These are phyloP conservation scores for Globisporangium recalcitrans DNA, from an alignment of 352 stramenopile species.

Conservation along the genomic window DNA sequence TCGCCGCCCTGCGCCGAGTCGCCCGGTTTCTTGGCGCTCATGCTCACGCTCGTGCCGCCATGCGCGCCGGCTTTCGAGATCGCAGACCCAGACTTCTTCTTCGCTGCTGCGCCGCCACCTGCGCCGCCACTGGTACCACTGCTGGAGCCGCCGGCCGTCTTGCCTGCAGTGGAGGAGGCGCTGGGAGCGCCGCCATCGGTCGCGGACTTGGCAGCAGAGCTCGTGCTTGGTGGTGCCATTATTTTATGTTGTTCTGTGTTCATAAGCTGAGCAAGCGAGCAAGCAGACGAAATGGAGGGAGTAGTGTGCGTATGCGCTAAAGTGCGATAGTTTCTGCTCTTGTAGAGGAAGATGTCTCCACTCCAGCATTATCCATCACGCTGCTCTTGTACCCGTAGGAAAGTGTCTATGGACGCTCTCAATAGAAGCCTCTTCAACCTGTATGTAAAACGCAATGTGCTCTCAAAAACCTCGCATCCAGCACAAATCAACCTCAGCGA, in stretches of 20 bases:
- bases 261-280: not conserved
- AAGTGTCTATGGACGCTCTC: not conserved
- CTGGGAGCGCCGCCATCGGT: not conserved
- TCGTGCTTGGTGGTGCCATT: not conserved
- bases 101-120: slow-evolving; percentile 21
- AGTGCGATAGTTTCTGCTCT: slow-evolving; percentile 1
- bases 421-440: slow-evolving; percentile 11
- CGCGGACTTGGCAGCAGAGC: not conserved
- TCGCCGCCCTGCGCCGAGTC: slow-evolving; percentile 17
- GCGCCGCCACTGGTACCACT: too few relatives aligned
- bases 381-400: not conserved
- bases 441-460: not conserved
- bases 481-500: not conserved
- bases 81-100: slow-evolving; percentile 17
- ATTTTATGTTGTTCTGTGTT: not conserved
- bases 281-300: not conserved
- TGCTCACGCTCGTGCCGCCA: slow-evolving; percentile 39
- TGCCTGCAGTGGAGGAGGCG: too few relatives aligned
- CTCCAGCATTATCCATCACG: slow-evolving; percentile 6
- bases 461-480: not conserved
- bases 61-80: slow-evolving; percentile 1
- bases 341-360: slow-evolving; percentile 1
- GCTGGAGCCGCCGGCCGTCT: too few relatives aligned
- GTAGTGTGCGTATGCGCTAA: not conserved
- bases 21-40: slow-evolving; percentile 27